Conservation (phyloP, 2,329 filamentous ascomycete genomes). For the Tolypocladium paradoxum region DNA sequence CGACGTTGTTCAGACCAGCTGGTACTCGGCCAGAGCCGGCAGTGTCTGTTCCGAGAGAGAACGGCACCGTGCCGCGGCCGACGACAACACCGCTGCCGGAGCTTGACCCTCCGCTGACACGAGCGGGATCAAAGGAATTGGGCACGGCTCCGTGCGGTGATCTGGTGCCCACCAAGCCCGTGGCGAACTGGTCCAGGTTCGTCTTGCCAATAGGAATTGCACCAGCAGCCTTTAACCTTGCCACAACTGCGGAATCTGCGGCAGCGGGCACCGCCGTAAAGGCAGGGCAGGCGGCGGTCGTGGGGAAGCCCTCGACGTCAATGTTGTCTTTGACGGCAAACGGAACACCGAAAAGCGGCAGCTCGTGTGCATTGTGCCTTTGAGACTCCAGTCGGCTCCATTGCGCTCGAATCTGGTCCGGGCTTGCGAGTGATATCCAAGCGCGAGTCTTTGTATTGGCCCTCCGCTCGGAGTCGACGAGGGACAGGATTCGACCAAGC, state of each 20-base stretch:
- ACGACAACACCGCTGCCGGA: conserved; percentile 47
- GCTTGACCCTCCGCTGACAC: conserved; percentile 40
- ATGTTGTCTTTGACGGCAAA: conserved; percentile 49
- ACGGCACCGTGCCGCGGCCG: conserved; percentile 39
- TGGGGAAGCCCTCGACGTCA: conserved; percentile 36
- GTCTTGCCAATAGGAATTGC: conserved; percentile 49
- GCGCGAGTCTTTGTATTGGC: conserved; percentile 12
- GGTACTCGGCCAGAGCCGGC: conserved; percentile 45
- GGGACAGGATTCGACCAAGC: conserved; percentile 14
- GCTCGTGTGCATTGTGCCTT: conserved; percentile 7
- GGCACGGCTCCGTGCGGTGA: conserved; percentile 47
- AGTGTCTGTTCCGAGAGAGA: conserved; percentile 46
- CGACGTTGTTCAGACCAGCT: conserved; percentile 40
- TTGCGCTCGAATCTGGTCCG: conserved; percentile 13
- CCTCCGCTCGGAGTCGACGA: conserved; percentile 11
- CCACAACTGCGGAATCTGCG: conserved; percentile 35
- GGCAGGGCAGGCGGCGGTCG: conserved; percentile 41
- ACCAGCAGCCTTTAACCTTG: conserved; percentile 38
- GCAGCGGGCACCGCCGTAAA: conserved; percentile 33
- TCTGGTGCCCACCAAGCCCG: conserved; percentile 49
- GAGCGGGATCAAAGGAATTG: conserved; percentile 33
- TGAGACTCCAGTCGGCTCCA: neutral
- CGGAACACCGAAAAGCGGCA: conserved; percentile 45
- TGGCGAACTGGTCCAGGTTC: conserved; percentile 52
- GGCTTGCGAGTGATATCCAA: conserved; percentile 21